These are phyloP conservation scores for Phytopythium montanum DNA, from an alignment of 352 stramenopile species.

Conservation along the genomic window DNA sequence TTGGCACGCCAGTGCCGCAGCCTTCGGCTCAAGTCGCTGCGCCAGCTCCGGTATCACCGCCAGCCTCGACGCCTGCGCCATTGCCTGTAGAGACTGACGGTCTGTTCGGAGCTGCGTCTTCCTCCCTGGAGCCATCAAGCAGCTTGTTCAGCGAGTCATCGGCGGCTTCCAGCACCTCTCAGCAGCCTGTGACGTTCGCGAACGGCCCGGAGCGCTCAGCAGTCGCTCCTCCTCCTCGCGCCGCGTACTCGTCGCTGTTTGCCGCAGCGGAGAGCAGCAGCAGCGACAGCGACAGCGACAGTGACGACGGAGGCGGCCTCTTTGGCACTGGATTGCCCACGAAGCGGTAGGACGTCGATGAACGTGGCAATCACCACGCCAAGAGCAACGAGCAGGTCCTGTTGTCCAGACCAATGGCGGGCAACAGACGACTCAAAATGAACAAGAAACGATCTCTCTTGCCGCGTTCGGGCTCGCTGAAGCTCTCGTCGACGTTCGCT, in stretches of 20 bases:
- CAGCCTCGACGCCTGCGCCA: constrained; percentile 19
- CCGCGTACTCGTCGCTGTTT: constrained; percentile 65
- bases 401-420: background rate
- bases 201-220: constrained; percentile 5
- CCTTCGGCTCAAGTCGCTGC: constrained; percentile 5
- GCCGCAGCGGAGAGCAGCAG: constrained; percentile 32
- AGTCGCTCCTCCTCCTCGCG: constrained; percentile 12
- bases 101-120: constrained; percentile 28
- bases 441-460: background rate
- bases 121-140: constrained; percentile 1
- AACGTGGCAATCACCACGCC: background rate
- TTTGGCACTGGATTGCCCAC: constrained; percentile 76
- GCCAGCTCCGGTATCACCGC: constrained; percentile 13
- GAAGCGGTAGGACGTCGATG: constrained; percentile 39
- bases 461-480: background rate
- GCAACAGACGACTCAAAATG: background rate
- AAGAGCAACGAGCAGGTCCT: background rate
- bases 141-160: constrained; percentile 4
- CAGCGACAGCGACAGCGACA: constrained; percentile 63
- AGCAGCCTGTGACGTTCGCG: constrained; percentile 4
- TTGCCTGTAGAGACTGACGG: constrained; percentile 12
- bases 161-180: background rate
- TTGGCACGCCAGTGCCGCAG: constrained; percentile 23
- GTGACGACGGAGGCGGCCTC: constrained; percentile 70
- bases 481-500: background rate